Evolutionary conservation across 495 filamentous ascomycete genomes (phyloP).

Genomic region (Ramalina intermedia): DNA sequence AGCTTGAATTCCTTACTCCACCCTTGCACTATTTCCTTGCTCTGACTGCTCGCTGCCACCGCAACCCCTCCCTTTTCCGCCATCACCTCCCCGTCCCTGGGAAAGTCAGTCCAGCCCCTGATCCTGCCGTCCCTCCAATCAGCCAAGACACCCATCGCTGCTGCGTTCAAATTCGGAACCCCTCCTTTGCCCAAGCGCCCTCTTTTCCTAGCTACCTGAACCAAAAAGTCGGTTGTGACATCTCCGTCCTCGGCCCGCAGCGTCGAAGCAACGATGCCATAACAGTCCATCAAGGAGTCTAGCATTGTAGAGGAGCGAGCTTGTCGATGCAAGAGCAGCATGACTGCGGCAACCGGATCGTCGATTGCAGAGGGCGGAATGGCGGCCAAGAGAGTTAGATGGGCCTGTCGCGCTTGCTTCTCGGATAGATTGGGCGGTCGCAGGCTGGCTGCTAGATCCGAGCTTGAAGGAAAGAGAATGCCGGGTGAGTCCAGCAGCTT

Average conservation of each 20-base stretch:
- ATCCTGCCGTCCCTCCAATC: slow-evolving; percentile 95
- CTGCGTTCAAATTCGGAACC: slow-evolving; percentile 72
- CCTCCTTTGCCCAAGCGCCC: slow-evolving; percentile 82
- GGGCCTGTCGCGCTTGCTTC: slow-evolving; percentile 63
- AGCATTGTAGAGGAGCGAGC: slow-evolving; percentile 50
- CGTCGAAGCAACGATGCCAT: slow-evolving; percentile 51
- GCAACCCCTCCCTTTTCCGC: slow-evolving; percentile 38
- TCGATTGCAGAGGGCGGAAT: slow-evolving; percentile 86
- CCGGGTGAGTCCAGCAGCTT: slow-evolving; percentile 92
- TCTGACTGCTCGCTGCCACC: background rate
- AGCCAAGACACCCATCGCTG: slow-evolving; percentile 81
- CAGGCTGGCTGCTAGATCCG: slow-evolving; percentile 22
- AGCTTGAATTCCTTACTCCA: slow-evolving; percentile 96
- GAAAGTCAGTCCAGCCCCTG: slow-evolving; percentile 78
- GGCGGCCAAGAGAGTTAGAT: slow-evolving; percentile 78
- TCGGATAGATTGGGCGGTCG: slow-evolving; percentile 27
- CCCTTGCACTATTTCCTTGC: slow-evolving; percentile 71
- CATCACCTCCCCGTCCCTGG: slow-evolving; percentile 24
- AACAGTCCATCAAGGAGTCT: slow-evolving; percentile 62
- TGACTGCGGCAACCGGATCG: slow-evolving; percentile 77
- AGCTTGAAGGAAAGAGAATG: slow-evolving; percentile 70
- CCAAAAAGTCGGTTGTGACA: slow-evolving; percentile 76
- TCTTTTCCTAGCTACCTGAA: slow-evolving; percentile 86
- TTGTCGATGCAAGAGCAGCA: slow-evolving; percentile 63
- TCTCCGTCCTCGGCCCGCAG: slow-evolving; percentile 56